Conservation (phyloP, 345 rosid species). For the Camelina sativa region DNA sequence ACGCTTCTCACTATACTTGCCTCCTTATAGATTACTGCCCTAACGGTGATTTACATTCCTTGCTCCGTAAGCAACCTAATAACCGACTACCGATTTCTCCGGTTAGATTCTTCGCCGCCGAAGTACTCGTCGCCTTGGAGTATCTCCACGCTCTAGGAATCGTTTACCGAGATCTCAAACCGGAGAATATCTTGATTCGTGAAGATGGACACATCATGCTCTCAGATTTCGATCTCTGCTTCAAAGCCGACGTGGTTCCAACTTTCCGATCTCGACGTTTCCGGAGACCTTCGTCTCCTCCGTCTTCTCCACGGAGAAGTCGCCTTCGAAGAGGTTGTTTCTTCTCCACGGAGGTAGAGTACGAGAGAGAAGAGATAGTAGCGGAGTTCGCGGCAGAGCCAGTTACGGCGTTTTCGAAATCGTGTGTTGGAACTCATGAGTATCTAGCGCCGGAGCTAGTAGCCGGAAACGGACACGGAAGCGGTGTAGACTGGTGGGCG, state of each 20-base stretch:
- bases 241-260: slow-evolving; percentile 64
- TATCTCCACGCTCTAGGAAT: slow-evolving; percentile 86
- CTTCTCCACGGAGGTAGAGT: slow-evolving; percentile 28
- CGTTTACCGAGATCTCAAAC: slow-evolving; percentile 86
- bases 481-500: slow-evolving; percentile 99
- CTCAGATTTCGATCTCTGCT: slow-evolving; percentile 82
- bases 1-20: slow-evolving; percentile 79
- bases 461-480: slow-evolving; percentile 80
- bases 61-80: slow-evolving; percentile 69
- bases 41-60: slow-evolving; percentile 85
- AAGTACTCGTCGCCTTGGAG: slow-evolving; percentile 76
- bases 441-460: slow-evolving; percentile 91
- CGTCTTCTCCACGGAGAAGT: background rate
- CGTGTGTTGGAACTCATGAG: slow-evolving; percentile 94
- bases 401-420: slow-evolving; percentile 58
- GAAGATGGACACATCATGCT: slow-evolving; percentile 87
- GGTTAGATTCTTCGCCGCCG: slow-evolving; percentile 75
- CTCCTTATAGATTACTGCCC: slow-evolving; percentile 88
- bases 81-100: slow-evolving; percentile 61
- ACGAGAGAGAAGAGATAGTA: slow-evolving; percentile 46
- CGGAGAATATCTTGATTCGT: slow-evolving; percentile 84
- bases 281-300: slow-evolving; percentile 15
- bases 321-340: background rate
- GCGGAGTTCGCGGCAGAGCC: slow-evolving; percentile 77
- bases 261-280: slow-evolving; percentile 41